These are phyloP conservation scores for Teunomyces aglyptinius DNA, from an alignment of 805 yeast species.

Conservation along the genomic window DNA sequence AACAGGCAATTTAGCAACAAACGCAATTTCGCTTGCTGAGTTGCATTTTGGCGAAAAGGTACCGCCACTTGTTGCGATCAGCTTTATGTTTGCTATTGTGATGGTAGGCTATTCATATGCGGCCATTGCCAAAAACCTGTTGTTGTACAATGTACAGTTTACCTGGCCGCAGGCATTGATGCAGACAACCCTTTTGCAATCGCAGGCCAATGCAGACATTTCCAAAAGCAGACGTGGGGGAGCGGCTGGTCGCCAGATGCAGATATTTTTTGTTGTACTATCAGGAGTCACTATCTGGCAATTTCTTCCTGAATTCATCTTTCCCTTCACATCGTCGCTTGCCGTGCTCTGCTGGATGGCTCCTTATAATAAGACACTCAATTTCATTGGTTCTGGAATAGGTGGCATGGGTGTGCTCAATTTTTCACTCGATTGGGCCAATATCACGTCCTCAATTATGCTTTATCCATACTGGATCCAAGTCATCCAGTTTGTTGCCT, in stretches of 20 bases:
- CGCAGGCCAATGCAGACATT: conserved; percentile 19
- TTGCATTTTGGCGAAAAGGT: conserved; percentile 40
- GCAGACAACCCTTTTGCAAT: conserved; percentile 47
- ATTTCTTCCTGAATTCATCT: conserved; percentile 46
- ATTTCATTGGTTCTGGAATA: conserved; percentile 51
- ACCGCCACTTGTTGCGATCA: conserved; percentile 35
- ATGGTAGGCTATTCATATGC: conserved; percentile 54
- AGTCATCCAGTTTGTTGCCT: conserved; percentile 47
- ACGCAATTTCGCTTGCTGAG: conserved; percentile 46
- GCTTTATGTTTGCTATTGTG: conserved; percentile 52
- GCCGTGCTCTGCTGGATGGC: conserved; percentile 51
- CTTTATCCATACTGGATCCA: conserved; percentile 53
- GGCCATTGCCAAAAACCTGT: conserved; percentile 45
- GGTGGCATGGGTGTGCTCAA: conserved; percentile 54
- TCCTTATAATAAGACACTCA: conserved; percentile 38
- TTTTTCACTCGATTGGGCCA: conserved; percentile 52
- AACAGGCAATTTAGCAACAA: conserved; percentile 51
- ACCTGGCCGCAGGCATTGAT: conserved; percentile 50
- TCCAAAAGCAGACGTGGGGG: too few species aligned
- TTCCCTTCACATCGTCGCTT: conserved; percentile 49
- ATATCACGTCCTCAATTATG: conserved; percentile 50
- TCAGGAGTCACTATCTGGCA: conserved; percentile 43
- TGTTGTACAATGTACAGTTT: conserved; percentile 48
- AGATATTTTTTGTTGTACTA: conserved; percentile 35
- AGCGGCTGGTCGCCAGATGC: conserved; percentile 27